Evolutionary conservation across 305 asterid genomes (phyloP).

Genomic region (Rubia peregrina): DNA sequence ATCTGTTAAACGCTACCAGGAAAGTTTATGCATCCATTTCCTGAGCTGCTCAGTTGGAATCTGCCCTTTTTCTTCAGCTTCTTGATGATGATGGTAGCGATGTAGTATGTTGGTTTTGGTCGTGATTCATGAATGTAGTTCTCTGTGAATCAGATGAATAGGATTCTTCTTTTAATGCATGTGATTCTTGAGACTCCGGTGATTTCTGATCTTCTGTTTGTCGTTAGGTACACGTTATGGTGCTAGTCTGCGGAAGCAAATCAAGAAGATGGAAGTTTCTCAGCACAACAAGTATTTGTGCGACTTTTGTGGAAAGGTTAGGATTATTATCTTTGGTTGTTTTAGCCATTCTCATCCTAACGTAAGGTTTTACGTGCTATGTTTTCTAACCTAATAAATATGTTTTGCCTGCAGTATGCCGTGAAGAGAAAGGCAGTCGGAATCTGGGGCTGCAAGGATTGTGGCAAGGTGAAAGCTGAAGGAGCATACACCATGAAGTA

Average conservation of each 20-base stretch:
- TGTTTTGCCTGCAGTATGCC: constrained; percentile 40
- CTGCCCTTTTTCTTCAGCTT: background rate
- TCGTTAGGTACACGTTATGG: constrained; percentile 74
- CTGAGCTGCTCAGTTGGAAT: background rate
- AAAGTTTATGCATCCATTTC: background rate
- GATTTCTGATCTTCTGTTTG: background rate
- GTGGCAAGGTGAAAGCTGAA: constrained; percentile 85
- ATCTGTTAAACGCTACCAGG: no score
- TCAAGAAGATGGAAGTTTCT: constrained; percentile 86
- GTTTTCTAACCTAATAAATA: background rate
- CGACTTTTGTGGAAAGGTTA: constrained; percentile 87
- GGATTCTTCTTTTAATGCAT: background rate
- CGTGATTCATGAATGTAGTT: background rate
- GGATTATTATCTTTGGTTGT: background rate
- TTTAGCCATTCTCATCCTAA: background rate
- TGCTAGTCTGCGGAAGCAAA: constrained; percentile 83
- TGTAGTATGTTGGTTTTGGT: background rate
- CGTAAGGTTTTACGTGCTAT: background rate
- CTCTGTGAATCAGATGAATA: background rate
- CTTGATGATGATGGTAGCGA: background rate
- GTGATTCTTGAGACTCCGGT: background rate
- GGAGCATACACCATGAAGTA: constrained; percentile 90
- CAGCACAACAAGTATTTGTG: constrained; percentile 84
- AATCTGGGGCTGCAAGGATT: constrained; percentile 89
- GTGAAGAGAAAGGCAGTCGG: constrained; percentile 88